Conservation (phyloP, 202 grass and related monocot genomes). For the Carex arenaria region DNA sequence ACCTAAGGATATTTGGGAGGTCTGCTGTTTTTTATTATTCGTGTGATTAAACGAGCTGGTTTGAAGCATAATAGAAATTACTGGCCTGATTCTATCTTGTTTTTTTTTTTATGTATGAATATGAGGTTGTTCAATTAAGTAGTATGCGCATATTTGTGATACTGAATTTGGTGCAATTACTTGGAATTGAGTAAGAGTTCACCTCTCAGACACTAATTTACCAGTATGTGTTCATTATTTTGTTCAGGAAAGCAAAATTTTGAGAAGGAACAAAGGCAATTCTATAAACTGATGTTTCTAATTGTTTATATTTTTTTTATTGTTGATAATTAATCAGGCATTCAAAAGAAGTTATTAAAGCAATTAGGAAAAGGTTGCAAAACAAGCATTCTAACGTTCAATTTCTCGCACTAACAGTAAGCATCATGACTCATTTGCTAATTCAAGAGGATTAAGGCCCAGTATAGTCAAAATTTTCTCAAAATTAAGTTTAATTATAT, state of each 20-base stretch:
- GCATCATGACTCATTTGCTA: background rate
- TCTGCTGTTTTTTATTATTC: background rate
- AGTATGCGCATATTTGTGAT: background rate
- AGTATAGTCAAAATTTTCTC: background rate
- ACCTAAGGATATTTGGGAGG: background rate
- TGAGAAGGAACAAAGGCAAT: background rate
- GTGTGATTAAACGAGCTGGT: background rate
- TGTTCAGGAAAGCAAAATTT: background rate
- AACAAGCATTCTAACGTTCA: conserved; percentile 83
- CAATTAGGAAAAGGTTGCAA: conserved; percentile 74
- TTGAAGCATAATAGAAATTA: background rate
- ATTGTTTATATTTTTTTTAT: background rate
- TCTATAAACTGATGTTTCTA: background rate
- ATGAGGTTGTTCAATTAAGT: background rate
- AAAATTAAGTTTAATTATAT: background rate
- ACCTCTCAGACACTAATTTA: background rate
- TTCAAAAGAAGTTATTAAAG: conserved; percentile 80
- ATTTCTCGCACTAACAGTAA: conserved; percentile 66
- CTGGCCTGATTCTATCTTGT: background rate
- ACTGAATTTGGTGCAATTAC: background rate
- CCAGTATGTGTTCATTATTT: conserved; percentile 2
- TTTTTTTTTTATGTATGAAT: background rate
- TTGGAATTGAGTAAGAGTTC: background rate
- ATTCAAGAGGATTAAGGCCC: background rate
- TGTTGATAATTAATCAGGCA: conserved; percentile 54